Evolutionary conservation across 2,329 filamentous ascomycete species (phyloP).

Genomic region (Fusarium temperatum): DNA sequence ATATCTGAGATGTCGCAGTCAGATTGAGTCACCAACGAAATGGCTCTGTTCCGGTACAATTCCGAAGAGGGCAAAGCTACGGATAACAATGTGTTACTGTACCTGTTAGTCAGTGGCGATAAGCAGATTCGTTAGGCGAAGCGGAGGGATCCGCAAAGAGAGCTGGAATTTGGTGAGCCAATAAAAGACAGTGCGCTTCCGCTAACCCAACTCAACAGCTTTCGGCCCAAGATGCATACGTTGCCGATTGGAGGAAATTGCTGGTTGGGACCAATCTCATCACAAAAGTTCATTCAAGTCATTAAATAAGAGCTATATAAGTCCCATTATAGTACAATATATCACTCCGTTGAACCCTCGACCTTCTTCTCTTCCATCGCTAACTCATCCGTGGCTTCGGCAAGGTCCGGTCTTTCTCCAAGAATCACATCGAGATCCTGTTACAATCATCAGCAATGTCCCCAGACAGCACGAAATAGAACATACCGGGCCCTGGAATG

Average conservation of each 20-base stretch:
- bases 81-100: not conserved
- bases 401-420: constrained; percentile 8
- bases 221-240: not conserved
- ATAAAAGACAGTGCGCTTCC: not conserved
- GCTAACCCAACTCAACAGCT: not conserved
- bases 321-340: fast-evolving
- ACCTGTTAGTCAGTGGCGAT: not conserved
- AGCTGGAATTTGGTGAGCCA: not conserved
- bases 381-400: constrained; percentile 17
- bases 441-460: fast-evolving
- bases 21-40: too few relatives aligned
- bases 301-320: not conserved
- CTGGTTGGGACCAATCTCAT: fast-evolving
- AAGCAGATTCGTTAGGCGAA: not conserved
- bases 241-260: not conserved
- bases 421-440: constrained; percentile 25
- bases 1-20: not conserved
- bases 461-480: fast-evolving
- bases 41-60: fast-evolving
- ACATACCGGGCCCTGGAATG: constrained; percentile 32
- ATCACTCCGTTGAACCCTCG: not conserved
- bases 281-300: not conserved
- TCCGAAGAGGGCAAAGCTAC: not conserved
- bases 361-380: constrained; percentile 26
- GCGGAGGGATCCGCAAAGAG: not conserved